phyloP scores from a whole-genome alignment of 164 flowering plant genomes.

The Umbellularia californica region DNA sequence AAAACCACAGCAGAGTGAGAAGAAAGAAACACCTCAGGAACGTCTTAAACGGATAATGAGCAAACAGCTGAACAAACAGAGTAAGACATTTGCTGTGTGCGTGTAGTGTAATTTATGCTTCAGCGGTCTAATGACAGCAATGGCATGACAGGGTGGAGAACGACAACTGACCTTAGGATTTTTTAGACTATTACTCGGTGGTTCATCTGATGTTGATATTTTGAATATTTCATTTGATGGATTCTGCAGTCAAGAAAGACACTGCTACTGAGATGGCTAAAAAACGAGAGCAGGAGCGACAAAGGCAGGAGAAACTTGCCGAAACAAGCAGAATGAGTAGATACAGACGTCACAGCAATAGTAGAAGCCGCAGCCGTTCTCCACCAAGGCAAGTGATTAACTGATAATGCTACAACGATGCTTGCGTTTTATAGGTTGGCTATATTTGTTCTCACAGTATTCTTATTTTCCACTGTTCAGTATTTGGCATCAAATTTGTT shows the following conservation, averaged over 20 bases:
- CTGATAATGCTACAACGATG: background rate
- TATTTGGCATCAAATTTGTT: no score
- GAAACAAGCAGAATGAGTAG: slow-evolving; percentile 75
- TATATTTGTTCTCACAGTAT: background rate
- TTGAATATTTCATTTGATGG: slow-evolving; percentile 1
- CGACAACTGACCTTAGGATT: background rate
- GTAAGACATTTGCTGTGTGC: slow-evolving; percentile 34
- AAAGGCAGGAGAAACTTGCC: slow-evolving; percentile 90
- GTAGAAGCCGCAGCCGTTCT: slow-evolving; percentile 83
- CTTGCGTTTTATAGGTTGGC: background rate
- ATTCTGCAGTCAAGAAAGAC: slow-evolving; percentile 77
- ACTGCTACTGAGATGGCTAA: slow-evolving; percentile 84
- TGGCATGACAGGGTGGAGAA: slow-evolving; percentile 1
- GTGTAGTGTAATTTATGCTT: background rate
- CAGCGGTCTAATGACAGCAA: background rate
- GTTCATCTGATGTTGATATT: background rate
- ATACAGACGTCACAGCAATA: slow-evolving; percentile 59
- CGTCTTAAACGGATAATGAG: slow-evolving; percentile 96
- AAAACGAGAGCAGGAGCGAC: slow-evolving; percentile 89
- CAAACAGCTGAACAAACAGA: slow-evolving; percentile 89
- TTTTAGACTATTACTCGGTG: background rate
- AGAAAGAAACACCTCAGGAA: slow-evolving; percentile 99
- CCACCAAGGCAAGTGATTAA: slow-evolving; percentile 65
- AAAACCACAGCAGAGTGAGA: slow-evolving; percentile 66
- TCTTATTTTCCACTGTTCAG: no score